Evolutionary conservation across 75 land plant species (phyloP), one percentile per base, ranked within the genome.

Genomic region (Picea glauca): DNA sequence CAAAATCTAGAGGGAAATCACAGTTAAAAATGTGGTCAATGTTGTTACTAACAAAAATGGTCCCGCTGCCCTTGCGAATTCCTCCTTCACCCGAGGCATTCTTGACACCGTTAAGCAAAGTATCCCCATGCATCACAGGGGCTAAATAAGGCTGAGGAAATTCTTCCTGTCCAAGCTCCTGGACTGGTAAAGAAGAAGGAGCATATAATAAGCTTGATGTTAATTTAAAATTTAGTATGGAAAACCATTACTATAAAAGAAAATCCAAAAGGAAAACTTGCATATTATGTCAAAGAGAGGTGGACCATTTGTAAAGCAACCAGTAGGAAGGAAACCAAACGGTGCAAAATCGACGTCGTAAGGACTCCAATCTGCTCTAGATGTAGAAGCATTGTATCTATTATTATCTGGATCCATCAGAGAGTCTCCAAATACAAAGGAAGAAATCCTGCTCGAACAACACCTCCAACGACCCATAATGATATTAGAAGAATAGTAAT

Each of bases 41-140:
- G 30, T 14, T 20, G 46, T 62, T 60, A 82, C 84, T 21, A 62
- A 84, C 86, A 72, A 80, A 84, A 58, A 77, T 73, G 38, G 61
- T 65, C 18, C 86, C 86, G 20, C 64, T 76, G 50, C 58, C 68
- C 17, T 81, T 80, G 8, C 81, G 70, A 33, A 84, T 84, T 30
- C 86, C 86, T n/a, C 43, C 83, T 3, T 83, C 86, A 23, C 86
- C 86, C 13, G 86, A 84, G 13, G 86, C 86, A 78, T 83, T 78
- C 40, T 84, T 84, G 33, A 84, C 76, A 1, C 83, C 86, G 32
- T 82, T 82, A 4, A 46, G 72, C 26, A 82, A 23, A 54, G 58
- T 74, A 13, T 79, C 81, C 17, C 75, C 59, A 13, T 21, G 46
- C 9, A 75, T 70, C 3, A 56, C 26, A 11, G 61, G 70, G 26